Evolutionary conservation across 1,284 basidiomycete species (phyloP).

Genomic region (Takashimella tepidaria): DNA sequence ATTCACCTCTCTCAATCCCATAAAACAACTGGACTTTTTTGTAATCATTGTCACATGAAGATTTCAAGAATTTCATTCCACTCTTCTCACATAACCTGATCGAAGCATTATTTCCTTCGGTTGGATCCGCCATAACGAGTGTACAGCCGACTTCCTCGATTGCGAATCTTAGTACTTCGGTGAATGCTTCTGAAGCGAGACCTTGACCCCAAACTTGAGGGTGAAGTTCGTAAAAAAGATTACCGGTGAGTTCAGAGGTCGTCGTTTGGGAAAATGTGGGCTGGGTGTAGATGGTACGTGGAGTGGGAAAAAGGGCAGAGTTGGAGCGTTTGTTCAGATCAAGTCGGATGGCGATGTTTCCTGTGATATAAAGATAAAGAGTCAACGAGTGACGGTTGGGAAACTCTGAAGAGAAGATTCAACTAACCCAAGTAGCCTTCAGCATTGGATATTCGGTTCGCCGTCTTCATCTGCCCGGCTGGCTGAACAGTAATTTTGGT

Average conservation of each 20-base stretch:
- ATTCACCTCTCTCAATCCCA: constrained; percentile 32
- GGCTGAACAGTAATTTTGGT: constrained; percentile 15
- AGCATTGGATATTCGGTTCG: constrained; percentile 26
- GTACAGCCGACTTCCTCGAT: constrained; percentile 40
- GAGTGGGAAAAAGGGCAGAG: constrained; percentile 11
- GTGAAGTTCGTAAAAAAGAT: constrained; percentile 45
- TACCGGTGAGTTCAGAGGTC: constrained; percentile 20
- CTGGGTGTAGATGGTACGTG: constrained; percentile 22
- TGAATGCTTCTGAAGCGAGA: constrained; percentile 41
- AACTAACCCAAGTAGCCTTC: constrained; percentile 41
- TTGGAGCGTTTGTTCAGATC: not conserved
- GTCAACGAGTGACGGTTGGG: not conserved
- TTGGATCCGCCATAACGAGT: constrained; percentile 32
- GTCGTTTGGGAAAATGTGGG: constrained; percentile 20
- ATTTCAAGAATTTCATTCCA: constrained; percentile 28
- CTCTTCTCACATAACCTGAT: constrained; percentile 35
- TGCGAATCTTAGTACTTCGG: constrained; percentile 42
- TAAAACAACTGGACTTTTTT: constrained; percentile 37
- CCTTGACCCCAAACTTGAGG: constrained; percentile 45
- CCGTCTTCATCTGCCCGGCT: constrained; percentile 18
- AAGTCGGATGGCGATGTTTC: constrained; percentile 37
- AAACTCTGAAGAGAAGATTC: not conserved
- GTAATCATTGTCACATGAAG: constrained; percentile 20
- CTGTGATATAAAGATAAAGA: constrained; percentile 10
- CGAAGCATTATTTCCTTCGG: constrained; percentile 31